Evolutionary conservation across 1,284 basidiomycete genomes (phyloP).

Genomic region (Naganishia sp.): DNA sequence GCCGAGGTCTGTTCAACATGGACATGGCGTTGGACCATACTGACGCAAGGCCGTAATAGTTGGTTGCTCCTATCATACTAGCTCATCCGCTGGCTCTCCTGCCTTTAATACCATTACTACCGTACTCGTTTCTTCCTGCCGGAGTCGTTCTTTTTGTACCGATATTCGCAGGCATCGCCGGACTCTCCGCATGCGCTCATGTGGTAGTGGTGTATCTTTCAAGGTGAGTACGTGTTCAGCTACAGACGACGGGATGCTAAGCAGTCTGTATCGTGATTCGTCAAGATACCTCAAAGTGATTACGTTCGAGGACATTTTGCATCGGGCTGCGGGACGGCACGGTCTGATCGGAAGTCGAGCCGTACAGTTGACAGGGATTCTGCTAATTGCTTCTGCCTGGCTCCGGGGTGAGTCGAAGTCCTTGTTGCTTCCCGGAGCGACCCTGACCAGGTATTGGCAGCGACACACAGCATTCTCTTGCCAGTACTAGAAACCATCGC

Average conservation of each 20-base stretch:
- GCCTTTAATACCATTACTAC: conserved; percentile 47
- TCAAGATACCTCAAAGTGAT: conserved; percentile 51
- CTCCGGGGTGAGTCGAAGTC: conserved; percentile 42
- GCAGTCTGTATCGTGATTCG: neutral
- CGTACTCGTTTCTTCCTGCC: conserved; percentile 52
- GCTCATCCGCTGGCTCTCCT: conserved; percentile 52
- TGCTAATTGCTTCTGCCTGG: conserved; percentile 47
- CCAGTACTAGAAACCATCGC: conserved; percentile 44
- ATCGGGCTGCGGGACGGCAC: conserved; percentile 44
- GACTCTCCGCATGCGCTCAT: conserved; percentile 50
- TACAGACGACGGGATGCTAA: neutral
- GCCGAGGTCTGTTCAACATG: conserved; percentile 12
- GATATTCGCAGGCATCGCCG: conserved; percentile 44
- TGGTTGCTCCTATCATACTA: conserved; percentile 50
- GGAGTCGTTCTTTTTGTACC: conserved; percentile 53
- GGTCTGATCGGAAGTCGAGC: conserved; percentile 46
- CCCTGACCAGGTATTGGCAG: conserved; percentile 33
- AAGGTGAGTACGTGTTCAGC: conserved; percentile 38
- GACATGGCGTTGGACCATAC: too few species aligned
- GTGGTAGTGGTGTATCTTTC: conserved; percentile 54
- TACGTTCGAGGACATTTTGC: conserved; percentile 51
- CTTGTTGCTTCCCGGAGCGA: neutral
- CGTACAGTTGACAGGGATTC: conserved; percentile 42
- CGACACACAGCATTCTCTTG: conserved; percentile 43
- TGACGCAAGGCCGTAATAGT: conserved; percentile 35